Evolutionary conservation across 2,329 filamentous ascomycete species (phyloP), one percentile per base, ranked within the genome.

Genomic region (Aspergillus calidoustus): DNA sequence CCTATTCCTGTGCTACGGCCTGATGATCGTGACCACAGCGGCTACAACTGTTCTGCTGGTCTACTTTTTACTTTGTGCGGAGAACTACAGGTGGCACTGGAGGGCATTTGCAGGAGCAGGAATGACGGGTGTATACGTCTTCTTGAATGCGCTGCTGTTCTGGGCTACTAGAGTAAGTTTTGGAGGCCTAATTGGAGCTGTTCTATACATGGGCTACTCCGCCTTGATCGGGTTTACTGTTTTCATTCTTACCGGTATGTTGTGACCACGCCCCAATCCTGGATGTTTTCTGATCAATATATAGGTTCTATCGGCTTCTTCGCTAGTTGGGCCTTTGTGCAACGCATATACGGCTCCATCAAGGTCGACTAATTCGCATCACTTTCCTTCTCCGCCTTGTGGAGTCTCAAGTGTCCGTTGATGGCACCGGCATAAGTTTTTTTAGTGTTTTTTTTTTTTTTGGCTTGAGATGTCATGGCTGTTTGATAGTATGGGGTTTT

Each of bases 71-170:
- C 87, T 99, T 15, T 98, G 94, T 74, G 89, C 92, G 0, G 95
- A 99, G 80, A 95, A 99, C 79, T 99, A 99, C 80, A 91, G 97
- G 77, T 99, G 95, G 95, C 95, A 98, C 72, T 99, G 95, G 95
- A 88, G 95, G 56, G 89, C 93, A 6, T 99, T 99, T 81, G 85
- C 92, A 62, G 94, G 92, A 2, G 93, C 93, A 0, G 95, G 95
- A 61, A 94, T 93, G 73, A 96, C 91, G 56, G 93, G 93, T 1
- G 86, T 87, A 15, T 99, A 98, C 75, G 93, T 99, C 50, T 98
- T 98, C 77, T 80, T 91, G 44, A 96, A 97, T 77, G 93, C 93
- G 57, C 79, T 99, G 68, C 84, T 97, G 57, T 98, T 97, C 80
- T 95, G 95, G 86, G 81, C 93, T 41, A 93, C 91, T 71, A 93